Evolutionary conservation across 2,329 filamentous ascomycete species (phyloP).

Genomic region (Phyllosticta citribraziliensis): DNA sequence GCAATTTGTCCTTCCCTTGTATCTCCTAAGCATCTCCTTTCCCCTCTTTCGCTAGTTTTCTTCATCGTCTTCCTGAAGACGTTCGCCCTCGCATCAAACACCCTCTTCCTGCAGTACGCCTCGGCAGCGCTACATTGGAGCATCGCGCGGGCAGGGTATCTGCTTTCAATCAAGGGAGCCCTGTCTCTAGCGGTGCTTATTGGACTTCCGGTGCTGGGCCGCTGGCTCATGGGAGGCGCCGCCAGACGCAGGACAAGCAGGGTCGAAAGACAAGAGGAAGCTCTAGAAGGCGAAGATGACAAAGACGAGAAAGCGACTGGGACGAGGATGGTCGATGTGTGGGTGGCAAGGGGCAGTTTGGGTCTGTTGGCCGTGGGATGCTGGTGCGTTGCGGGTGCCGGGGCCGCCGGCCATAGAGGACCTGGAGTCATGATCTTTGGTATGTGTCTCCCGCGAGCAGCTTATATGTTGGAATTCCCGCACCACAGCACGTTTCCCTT

Average conservation of each 20-base stretch:
- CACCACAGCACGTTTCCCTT: neutral
- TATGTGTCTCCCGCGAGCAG: neutral
- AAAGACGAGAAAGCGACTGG: neutral
- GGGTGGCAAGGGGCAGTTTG: neutral
- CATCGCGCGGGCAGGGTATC: slow-evolving; percentile 3
- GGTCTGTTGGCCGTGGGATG: neutral
- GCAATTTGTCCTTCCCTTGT: neutral
- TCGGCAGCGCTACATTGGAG: neutral
- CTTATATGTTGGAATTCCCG: neutral
- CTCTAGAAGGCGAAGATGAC: neutral
- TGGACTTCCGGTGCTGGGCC: neutral
- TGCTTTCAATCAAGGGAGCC: slow-evolving; percentile 2
- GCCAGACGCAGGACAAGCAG: neutral
- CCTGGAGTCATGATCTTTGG: neutral
- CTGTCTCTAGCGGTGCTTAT: slow-evolving; percentile 2
- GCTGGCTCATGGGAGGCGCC: neutral
- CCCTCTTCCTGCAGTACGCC: slow-evolving; percentile 3
- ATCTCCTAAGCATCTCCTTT: neutral
- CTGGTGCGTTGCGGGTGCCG: neutral
- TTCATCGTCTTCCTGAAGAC: slow-evolving; percentile 6
- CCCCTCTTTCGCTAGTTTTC: neutral
- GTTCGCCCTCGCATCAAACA: slow-evolving; percentile 4
- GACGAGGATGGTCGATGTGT: neutral
- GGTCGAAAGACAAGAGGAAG: neutral
- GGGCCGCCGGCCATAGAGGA: neutral